Base-by-base conservation (phyloP, 228 moss, liverwort and hornwort species). In the Sphagnum fallax region DNA sequence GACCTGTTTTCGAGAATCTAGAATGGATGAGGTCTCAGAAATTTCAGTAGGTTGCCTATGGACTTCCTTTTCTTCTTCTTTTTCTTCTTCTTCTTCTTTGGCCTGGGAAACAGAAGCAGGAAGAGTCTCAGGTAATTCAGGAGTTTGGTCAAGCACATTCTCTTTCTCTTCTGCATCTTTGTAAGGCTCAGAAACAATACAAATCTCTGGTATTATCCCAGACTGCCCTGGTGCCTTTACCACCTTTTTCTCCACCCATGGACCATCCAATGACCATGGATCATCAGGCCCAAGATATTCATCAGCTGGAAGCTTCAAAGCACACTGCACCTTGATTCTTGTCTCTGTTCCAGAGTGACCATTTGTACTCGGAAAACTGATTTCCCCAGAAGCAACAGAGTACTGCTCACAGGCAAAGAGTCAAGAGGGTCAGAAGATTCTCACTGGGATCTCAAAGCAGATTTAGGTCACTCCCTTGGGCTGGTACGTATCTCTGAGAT, bases 241-340 rank as follows among this genome's bases (percentile, higher is more conserved):
- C 52, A 70, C 70, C 66, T 79, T 75, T 76, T 78, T 75, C 64
- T 81, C 80, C 55, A 47, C 67, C 87, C 87, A 87, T 50, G 87
- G 81, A 73, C 83, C 83, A 73, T 87, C 87, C 73, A 87, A 78
- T 53, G 87, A 87, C 83, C 83, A 87, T 60, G 87, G 87, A 76
- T 87, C 87, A 72, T 87, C 87, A 64, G 87, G 83, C 67, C 83
- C 83, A 62, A 74, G 74, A 69, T 61, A 68, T 55, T 87, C 87
- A 59, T 87, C 87, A 50, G 62, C 72, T 70, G 83, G 78, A 52
- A 87, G 72, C 72, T 83, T 87, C 59, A 80, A 78, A 72, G 83
- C 81, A 76, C 81, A 83, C 47, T 80, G 81, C 48, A 83, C 78
- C 49, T 78, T 76, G 47, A 83, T 83, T 16, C 80, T 80, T 61